Evolutionary conservation across 2,329 filamentous ascomycete species (phyloP).

Genomic region (Exophiala alcalophila): DNA sequence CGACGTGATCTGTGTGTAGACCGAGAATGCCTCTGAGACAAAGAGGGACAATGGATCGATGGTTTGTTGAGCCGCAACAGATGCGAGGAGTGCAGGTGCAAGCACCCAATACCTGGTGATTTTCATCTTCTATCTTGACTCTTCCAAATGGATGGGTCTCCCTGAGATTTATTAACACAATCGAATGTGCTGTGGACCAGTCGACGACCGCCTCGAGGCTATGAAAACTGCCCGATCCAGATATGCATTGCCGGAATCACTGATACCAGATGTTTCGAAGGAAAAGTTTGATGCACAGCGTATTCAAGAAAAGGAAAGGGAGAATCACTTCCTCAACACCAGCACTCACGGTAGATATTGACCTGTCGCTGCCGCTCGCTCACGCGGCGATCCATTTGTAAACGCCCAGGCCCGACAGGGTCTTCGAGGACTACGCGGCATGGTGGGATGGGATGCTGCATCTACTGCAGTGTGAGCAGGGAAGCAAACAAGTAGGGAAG

Average conservation of each 20-base stretch:
- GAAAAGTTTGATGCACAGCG: constrained; percentile 8
- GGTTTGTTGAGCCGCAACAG: constrained; percentile 13
- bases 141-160: too few relatives aligned
- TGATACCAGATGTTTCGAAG: constrained; percentile 2
- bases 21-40: constrained; percentile 26
- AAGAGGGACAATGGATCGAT: constrained; percentile 19
- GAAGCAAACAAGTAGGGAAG: constrained; percentile 13
- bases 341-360: constrained; percentile 7
- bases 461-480: constrained; percentile 10
- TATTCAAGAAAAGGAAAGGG: constrained; percentile 5
- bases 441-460: constrained; percentile 4
- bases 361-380: background rate
- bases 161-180: too few relatives aligned
- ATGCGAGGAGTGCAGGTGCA: constrained; percentile 1
- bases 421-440: constrained; percentile 4
- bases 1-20: constrained; percentile 28
- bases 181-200: too few relatives aligned
- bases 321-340: constrained; percentile 3
- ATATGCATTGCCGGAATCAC: background rate
- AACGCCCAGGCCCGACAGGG: constrained; percentile 2
- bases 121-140: too few relatives aligned
- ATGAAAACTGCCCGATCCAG: background rate
- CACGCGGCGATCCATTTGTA: constrained; percentile 1
- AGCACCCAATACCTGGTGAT: constrained; percentile 1
- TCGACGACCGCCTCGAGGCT: too few relatives aligned